Evolutionary conservation across 1,284 basidiomycete species (phyloP).

Genomic region (Rhizoctonia solani): DNA sequence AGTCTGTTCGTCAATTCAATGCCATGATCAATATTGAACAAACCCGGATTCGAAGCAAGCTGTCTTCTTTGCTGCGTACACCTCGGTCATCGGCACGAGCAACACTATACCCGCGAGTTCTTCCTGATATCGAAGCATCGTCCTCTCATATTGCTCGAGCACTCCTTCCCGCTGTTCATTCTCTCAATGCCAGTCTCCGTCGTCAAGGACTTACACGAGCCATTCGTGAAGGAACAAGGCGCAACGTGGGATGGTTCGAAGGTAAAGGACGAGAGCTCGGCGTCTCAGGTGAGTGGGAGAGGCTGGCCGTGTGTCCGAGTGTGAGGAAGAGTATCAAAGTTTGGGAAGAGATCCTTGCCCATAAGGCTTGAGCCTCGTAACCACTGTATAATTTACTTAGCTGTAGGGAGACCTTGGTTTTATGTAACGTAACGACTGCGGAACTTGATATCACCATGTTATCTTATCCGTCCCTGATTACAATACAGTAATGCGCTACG

Average conservation of each 20-base stretch:
- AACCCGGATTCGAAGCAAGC: conserved; percentile 14
- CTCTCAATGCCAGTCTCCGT: conserved; percentile 13
- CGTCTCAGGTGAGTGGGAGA: conserved; percentile 8
- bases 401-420: too few relatives aligned
- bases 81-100: conserved; percentile 11
- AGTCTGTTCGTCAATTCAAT: conserved; percentile 25
- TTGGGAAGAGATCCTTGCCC: conserved; percentile 14
- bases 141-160: conserved; percentile 3
- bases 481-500: too few relatives aligned
- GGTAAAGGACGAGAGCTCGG: conserved; percentile 26
- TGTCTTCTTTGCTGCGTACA: conserved; percentile 17
- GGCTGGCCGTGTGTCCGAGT: conserved; percentile 27
- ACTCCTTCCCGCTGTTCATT: conserved; percentile 20
- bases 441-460: too few relatives aligned
- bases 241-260: conserved; percentile 18
- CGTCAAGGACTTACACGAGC: conserved; percentile 16
- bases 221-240: background rate
- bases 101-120: conserved; percentile 13
- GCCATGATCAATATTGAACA: conserved; percentile 13
- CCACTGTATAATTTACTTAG: too few relatives aligned
- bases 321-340: conserved; percentile 30
- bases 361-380: background rate
- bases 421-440: background rate
- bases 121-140: conserved; percentile 22
- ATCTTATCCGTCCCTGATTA: too few relatives aligned